Base-by-base conservation (phyloP, 1,284 basidiomycete genomes). In the Pseudozyma sp. region DNA sequence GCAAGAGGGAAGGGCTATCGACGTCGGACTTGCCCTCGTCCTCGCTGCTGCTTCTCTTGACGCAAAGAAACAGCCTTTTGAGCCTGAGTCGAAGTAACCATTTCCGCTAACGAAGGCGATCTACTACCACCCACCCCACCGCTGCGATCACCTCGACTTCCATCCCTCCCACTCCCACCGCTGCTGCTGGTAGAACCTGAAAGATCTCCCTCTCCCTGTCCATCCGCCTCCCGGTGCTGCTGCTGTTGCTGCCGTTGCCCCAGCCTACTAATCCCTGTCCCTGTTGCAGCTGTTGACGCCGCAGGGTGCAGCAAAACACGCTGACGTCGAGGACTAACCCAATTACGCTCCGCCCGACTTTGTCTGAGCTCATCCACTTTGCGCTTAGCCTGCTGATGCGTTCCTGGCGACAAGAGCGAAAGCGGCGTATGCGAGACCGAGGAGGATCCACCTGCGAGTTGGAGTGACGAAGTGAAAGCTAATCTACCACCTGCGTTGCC, bases 391-490 rank as follows among this genome's bases (percentile, higher is more conserved):
- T 44, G 39, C 1, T 50, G 36, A 38, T 76, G 73, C 49, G 68
- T 68, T n/a, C 57, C 57, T 8, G 68, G 68, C 21, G 68, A 68
- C 18, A 76, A 65, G 9, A 76, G 38, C n/a, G 68, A 68, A 0
- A 76, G 50, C 3, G 73, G 68, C 18, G 73, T 76, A 13, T 70
- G 73, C 6, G 71, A 69, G 3, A 74, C 66, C 0, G 62, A 59
- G 1, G 58, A 62, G 0, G 71, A 69, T n/a, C 71, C 62, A 35
- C 71, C 71, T 0, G 50, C 19, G 0, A 74, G 44, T 14, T 63
- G 49, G 1, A 52, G 61, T 18, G 68, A 65, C 1, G 57, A 64
- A 0, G 47, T 52, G 18, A 60, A 44, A 10, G 42, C 25, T 3
- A 13, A 34, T 9, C 42, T 38, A 5, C 42, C 53, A 8, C 42